Evolutionary conservation across 495 filamentous ascomycete genomes (phyloP), one percentile per base, ranked within the genome.

Genomic region (Neurospora sublineolata): DNA sequence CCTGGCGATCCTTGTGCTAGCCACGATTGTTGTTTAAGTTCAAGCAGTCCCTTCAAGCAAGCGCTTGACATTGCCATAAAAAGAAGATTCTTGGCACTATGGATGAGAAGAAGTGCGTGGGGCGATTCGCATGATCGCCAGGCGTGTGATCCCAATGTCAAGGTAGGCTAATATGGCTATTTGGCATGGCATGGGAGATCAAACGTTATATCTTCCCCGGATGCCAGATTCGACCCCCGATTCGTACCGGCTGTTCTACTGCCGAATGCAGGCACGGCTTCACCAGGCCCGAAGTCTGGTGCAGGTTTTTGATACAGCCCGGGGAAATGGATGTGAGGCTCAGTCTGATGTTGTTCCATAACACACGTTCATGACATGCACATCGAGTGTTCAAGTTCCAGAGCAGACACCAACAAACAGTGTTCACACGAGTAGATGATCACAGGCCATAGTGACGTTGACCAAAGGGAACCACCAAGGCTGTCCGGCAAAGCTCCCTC

Each of bases 141-240:
- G 58, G 44, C 73, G 68, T 74, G 71, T 68, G 70, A 46, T 69
- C 71, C 40, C 58, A 68, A 69, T 69, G 67, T 20, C 40, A 38
- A 69, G 69, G 60, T 74, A 74, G 73, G 72, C 72, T 75, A 79
- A 80, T 80, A 78, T 79, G 78, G 77, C 16, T 80, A 81, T 80
- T 80, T 78, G 33, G 58, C 68, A 39, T 40, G 46, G 70, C 75
- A 73, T 71, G 41, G 77, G 41, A 67, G 73, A 75, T 76, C 73
- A 76, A 71, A 74, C 72, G 69, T 40, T 37, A 44, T 39, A 3
- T 44, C 37, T 14, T 71, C 27, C n/a, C 16, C 70, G 74, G 73
- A 73, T 40, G 8, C 69, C 74, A 72, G 73, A 16, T 75, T 72
- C 5, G 16, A 4, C 33, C 36, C 11, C 77, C 75, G 76, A 76